phyloP scores from a whole-genome alignment of 164 flowering plant species.

The Kingdonia uniflora region DNA sequence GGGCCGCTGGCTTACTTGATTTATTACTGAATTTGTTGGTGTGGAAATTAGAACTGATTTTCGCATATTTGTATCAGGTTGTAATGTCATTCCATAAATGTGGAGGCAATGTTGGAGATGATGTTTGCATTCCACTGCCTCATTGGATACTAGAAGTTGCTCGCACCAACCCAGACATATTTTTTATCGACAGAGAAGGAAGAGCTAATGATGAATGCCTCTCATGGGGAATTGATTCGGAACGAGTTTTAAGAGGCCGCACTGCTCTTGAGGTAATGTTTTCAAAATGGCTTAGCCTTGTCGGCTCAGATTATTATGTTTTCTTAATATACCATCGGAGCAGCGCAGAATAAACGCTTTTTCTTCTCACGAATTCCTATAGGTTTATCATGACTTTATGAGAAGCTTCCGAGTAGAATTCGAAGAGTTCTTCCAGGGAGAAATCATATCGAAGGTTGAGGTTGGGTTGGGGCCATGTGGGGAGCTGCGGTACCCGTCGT shows the following conservation, averaged over 20 bases:
- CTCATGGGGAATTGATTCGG: slow-evolving; percentile 95
- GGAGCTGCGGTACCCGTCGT: slow-evolving; percentile 80
- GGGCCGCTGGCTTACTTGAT: neutral
- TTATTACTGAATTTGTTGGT: neutral
- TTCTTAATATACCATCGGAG: no score
- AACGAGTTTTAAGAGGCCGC: slow-evolving; percentile 82
- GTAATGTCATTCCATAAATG: slow-evolving; percentile 98
- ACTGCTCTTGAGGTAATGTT: slow-evolving; percentile 83
- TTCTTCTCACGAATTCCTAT: neutral
- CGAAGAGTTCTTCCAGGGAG: slow-evolving; percentile 70
- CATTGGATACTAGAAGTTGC: slow-evolving; percentile 97
- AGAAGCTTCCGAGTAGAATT: slow-evolving; percentile 80
- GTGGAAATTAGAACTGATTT: neutral
- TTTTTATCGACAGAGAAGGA: slow-evolving; percentile 87
- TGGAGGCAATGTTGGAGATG: slow-evolving; percentile 98
- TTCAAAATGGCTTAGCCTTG: no score
- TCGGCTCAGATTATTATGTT: no score
- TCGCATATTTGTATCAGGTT: slow-evolving; percentile 34
- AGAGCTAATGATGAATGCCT: slow-evolving; percentile 91
- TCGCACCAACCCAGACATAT: slow-evolving; percentile 79
- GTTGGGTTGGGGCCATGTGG: slow-evolving; percentile 93
- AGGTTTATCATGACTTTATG: slow-evolving; percentile 96
- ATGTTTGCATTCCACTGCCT: slow-evolving; percentile 89
- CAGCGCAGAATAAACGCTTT: no score
- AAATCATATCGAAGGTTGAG: slow-evolving; percentile 62